These are phyloP conservation scores for Aechmea fasciata DNA, from an alignment of 176 grass and related monocot species.

Conservation along the genomic window DNA sequence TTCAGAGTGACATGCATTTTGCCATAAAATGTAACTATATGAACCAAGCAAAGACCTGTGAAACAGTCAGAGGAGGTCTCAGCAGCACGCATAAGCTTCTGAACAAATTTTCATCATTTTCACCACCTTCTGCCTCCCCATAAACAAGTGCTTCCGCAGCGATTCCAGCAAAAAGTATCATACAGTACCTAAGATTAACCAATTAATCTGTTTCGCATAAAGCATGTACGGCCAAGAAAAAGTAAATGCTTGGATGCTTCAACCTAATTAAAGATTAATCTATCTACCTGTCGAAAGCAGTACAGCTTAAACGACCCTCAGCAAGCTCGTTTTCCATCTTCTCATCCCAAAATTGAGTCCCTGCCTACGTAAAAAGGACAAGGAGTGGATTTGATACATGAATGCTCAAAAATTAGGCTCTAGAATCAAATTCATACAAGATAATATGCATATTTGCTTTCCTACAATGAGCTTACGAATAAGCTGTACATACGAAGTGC, in stretches of 20 bases:
- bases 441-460: not conserved
- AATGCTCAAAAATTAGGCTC: not conserved
- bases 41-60: constrained; percentile 31
- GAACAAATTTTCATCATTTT: constrained; percentile 93
- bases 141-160: constrained; percentile 92
- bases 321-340: constrained; percentile 86
- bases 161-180: constrained; percentile 87
- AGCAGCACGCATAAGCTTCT: constrained; percentile 71
- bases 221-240: not conserved
- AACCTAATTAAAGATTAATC: constrained; percentile 8
- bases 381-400: not conserved
- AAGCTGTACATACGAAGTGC: too few relatives aligned
- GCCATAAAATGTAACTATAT: constrained; percentile 10
- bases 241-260: not conserved
- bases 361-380: constrained; percentile 40
- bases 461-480: not conserved
- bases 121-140: constrained; percentile 91
- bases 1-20: too few relatives aligned
- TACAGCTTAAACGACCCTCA: constrained; percentile 65
- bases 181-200: constrained; percentile 56
- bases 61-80: constrained; percentile 56
- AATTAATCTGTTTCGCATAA: not conserved
- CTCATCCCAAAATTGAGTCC: constrained; percentile 97
- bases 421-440: not conserved
- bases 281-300: constrained; percentile 85